These are phyloP conservation scores for Balakata baccata DNA, from an alignment of 345 rosid species.

Conservation along the genomic window DNA sequence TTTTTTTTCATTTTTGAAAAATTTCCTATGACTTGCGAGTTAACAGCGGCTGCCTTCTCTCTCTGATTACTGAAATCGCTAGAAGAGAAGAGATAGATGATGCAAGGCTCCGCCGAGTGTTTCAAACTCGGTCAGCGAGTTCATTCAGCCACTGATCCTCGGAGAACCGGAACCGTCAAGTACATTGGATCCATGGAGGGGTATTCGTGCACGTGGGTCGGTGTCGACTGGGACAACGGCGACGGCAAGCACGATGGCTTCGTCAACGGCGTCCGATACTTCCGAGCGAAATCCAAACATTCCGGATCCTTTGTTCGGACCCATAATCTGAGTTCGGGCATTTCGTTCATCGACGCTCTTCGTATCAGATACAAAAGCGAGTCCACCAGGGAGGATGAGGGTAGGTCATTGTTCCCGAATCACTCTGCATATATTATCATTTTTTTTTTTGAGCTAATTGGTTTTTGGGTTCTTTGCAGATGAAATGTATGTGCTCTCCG, in stretches of 20 bases:
- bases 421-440: not conserved
- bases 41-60: not conserved
- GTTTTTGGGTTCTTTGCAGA: constrained; percentile 37
- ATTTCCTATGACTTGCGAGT: too few relatives aligned
- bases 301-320: constrained; percentile 75
- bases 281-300: constrained; percentile 47
- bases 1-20: too few relatives aligned
- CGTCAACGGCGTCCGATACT: constrained; percentile 66
- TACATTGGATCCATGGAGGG: constrained; percentile 67
- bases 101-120: constrained; percentile 17
- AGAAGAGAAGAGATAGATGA: not conserved
- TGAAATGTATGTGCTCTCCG: constrained; percentile 92
- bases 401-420: constrained; percentile 25
- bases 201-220: constrained; percentile 65
- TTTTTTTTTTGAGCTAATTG: not conserved
- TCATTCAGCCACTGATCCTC: constrained; percentile 55
- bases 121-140: constrained; percentile 67
- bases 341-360: constrained; percentile 68
- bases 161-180: constrained; percentile 68
- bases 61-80: not conserved
- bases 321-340: constrained; percentile 59
- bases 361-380: constrained; percentile 55
- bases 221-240: constrained; percentile 82
- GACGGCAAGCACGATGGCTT: constrained; percentile 82
- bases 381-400: constrained; percentile 73